These are phyloP conservation scores for Capniomyces stellatus DNA, from an alignment of 371 early-diverging fungal species.

Conservation along the genomic window DNA sequence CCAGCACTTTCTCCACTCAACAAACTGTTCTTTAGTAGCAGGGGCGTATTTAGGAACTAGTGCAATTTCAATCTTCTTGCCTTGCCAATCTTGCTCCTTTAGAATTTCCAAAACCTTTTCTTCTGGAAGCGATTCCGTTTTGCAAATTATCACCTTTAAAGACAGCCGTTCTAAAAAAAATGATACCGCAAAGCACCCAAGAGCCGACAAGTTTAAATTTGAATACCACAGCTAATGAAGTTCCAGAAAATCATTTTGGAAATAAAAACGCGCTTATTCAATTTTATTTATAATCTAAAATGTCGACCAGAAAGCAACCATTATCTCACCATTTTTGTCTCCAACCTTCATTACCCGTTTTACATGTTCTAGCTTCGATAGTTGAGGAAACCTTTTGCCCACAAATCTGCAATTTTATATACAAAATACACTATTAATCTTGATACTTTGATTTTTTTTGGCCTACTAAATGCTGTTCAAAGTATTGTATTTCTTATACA, in stretches of 20 bases:
- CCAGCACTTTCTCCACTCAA: conserved; percentile 29
- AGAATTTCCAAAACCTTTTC: conserved; percentile 1
- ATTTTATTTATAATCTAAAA: neutral
- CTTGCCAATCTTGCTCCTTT: conserved; percentile 5
- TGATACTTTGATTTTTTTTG: neutral
- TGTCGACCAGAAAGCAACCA: no score
- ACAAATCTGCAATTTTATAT: conserved; percentile 4
- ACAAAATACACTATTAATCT: neutral
- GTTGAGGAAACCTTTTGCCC: conserved; percentile 9
- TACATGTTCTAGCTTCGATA: conserved; percentile 16
- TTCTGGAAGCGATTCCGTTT: conserved; percentile 4
- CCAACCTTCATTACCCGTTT: conserved; percentile 14
- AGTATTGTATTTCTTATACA: neutral
- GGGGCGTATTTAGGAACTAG: conserved; percentile 17
- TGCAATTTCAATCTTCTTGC: neutral
- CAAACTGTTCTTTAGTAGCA: conserved; percentile 23
- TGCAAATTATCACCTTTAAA: conserved; percentile 13
- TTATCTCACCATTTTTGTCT: no score
- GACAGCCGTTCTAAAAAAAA: neutral
- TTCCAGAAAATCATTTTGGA: neutral
- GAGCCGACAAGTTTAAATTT: neutral
- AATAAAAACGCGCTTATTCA: neutral
- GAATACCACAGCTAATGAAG: neutral
- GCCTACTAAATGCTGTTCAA: neutral
- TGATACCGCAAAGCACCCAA: neutral